Evolutionary conservation across 768 basidiomycete genomes (phyloP), one percentile per base, ranked within the genome.

Genomic region (Trametes cinnabarina): DNA sequence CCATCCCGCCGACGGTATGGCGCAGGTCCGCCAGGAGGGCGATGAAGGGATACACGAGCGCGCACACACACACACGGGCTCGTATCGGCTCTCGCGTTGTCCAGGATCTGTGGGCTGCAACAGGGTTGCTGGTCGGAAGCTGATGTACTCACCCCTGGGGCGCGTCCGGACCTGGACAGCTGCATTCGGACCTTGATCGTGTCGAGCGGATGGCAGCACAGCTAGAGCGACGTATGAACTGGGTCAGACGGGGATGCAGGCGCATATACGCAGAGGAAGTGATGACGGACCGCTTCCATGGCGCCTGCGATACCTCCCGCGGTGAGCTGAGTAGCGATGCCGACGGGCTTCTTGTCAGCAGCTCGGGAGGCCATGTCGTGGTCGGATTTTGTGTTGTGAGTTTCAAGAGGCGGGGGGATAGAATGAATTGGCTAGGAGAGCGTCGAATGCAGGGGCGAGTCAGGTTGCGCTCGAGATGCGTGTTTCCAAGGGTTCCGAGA

Each of bases 151-250:
- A 98, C 97, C 46, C 97, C 97, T 51, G 90, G 84, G 40, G 79
- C 72, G 55, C 79, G 77, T 32, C 94, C 85, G 10, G 94, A 88
- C 73, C 78, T 85, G 57, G 91, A 92, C 55, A 99, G 86, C 76
- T 99, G 97, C 97, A 99, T 99, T n/a, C 97, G 92, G 65, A 98
- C 96, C 77, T 98, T 98, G 80, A 98, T 98, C 23, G 97, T 98
- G 72, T 99, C 97, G 42, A 98, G 85, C 11, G 94, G 94, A 70
- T 96, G 94, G 72, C 94, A 96, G 68, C 72, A 80, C 58, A 92
- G 70, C 90, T 92, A 51, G 26, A 23, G 1, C 25, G n/a, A 11
- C 12, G 32, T 4, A 17, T 41, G 4, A 1, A 2, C 17, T 34
- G 41, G 42, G 19, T 28, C 41, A n/a, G 5, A 25, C 30, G 25